phyloP scores from a whole-genome alignment of 495 filamentous ascomycete species.

The Tuber brumale region DNA sequence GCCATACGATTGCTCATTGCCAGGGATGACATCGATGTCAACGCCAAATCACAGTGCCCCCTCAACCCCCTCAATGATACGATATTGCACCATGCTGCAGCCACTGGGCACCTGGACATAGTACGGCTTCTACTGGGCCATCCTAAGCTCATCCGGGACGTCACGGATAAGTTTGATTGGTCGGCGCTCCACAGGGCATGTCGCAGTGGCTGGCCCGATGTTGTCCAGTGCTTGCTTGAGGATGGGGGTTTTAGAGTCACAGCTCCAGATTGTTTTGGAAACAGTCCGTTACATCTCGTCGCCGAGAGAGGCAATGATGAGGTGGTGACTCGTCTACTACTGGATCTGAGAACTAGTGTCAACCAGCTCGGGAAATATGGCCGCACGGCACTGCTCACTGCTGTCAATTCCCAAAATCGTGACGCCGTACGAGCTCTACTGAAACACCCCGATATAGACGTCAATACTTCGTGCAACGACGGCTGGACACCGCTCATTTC shows the following conservation, averaged over 20 bases:
- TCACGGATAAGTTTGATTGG: background rate
- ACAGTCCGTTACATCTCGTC: background rate
- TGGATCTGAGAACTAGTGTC: background rate
- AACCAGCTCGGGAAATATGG: background rate
- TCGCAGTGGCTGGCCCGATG: background rate
- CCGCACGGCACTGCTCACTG: background rate
- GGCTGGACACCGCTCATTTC: background rate
- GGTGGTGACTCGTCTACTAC: background rate
- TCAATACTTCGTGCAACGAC: background rate
- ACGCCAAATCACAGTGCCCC: background rate
- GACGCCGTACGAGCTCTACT: background rate
- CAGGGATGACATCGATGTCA: background rate
- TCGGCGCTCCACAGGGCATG: background rate
- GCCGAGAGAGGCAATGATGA: background rate
- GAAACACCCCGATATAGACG: background rate
- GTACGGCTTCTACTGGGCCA: background rate
- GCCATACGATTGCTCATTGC: background rate
- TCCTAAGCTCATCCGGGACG: background rate
- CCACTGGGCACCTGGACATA: background rate
- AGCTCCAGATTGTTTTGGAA: background rate
- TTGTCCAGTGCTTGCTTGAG: conserved; percentile 1
- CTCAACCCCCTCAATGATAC: background rate
- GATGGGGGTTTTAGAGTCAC: background rate
- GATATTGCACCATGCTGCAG: background rate
- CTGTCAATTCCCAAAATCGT: background rate